phyloP scores from a whole-genome alignment of 2,329 filamentous ascomycete genomes.

The Waltergamsia citrina region DNA sequence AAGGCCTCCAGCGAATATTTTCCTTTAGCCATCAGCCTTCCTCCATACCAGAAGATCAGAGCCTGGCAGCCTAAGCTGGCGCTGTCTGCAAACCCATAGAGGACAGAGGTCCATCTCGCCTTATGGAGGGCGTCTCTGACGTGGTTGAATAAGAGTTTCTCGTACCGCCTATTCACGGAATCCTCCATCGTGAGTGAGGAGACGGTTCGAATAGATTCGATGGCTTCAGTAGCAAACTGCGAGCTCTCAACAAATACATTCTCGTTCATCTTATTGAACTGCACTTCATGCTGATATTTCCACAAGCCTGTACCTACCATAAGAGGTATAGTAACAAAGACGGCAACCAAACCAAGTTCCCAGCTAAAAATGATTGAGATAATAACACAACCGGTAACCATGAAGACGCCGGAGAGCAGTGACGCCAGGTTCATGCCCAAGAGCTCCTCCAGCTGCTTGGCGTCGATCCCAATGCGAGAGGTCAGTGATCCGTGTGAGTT shows the following conservation, averaged over 20 bases:
- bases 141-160: constrained; percentile 21
- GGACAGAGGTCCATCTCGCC: background rate
- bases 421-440: constrained; percentile 78
- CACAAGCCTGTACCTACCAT: no score
- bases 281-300: no score
- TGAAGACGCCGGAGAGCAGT: no score
- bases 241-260: no score
- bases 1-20: background rate
- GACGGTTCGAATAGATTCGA: constrained; percentile 33
- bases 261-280: no score
- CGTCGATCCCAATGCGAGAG: constrained; percentile 46
- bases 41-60: constrained; percentile 21
- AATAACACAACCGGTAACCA: no score
- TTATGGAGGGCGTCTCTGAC: constrained; percentile 2
- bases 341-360: constrained; percentile 80
- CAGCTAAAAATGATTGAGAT: constrained; percentile 70
- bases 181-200: constrained; percentile 26
- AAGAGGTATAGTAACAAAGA: constrained; percentile 53
- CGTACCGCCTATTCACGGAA: no score
- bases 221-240: constrained; percentile 34
- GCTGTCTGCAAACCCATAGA: constrained; percentile 12
- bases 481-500: constrained; percentile 57
- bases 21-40: background rate
- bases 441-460: constrained; percentile 26
- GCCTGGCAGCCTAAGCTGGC: constrained; percentile 16